Evolutionary conservation across 2,329 filamentous ascomycete genomes (phyloP).

Genomic region (Didymella arachidicola): DNA sequence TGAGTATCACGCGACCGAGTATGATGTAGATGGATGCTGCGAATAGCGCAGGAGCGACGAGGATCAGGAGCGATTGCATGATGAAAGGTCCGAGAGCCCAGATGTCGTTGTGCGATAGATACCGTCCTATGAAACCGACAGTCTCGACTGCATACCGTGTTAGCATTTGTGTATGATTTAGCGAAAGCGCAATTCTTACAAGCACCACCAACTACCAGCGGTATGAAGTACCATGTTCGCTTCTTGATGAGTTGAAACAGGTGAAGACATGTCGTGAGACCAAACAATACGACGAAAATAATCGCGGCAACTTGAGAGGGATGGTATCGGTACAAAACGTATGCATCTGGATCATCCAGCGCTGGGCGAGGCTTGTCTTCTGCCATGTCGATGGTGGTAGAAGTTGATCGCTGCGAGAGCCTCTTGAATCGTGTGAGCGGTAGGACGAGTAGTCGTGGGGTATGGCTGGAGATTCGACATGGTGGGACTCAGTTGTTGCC

Average conservation of each 20-base stretch:
- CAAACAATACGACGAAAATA: slow-evolving; percentile 59
- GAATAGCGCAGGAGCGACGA: slow-evolving; percentile 57
- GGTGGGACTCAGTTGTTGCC: neutral
- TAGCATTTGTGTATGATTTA: neutral
- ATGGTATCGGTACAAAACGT: slow-evolving; percentile 45
- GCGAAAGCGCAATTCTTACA: slow-evolving; percentile 47
- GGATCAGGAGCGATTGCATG: slow-evolving; percentile 44
- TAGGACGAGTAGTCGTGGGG: neutral
- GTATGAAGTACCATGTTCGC: slow-evolving; percentile 60
- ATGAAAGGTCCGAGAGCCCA: slow-evolving; percentile 18
- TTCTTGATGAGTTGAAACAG: slow-evolving; percentile 52
- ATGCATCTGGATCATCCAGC: slow-evolving; percentile 26
- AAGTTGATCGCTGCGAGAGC: neutral
- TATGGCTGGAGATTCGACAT: neutral
- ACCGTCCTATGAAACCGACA: slow-evolving; percentile 57
- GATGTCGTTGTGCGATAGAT: slow-evolving; percentile 12
- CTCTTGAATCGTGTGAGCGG: neutral
- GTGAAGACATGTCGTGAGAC: slow-evolving; percentile 52
- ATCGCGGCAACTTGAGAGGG: slow-evolving; percentile 58
- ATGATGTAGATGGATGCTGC: slow-evolving; percentile 61
- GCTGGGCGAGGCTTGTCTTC: slow-evolving; percentile 14
- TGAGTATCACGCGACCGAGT: slow-evolving; percentile 55
- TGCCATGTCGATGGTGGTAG: slow-evolving; percentile 10
- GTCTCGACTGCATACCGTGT: slow-evolving; percentile 52
- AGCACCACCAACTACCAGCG: slow-evolving; percentile 60